phyloP scores from a whole-genome alignment of 2,329 filamentous ascomycete genomes.

The Sphaerostilbella broomeana region DNA sequence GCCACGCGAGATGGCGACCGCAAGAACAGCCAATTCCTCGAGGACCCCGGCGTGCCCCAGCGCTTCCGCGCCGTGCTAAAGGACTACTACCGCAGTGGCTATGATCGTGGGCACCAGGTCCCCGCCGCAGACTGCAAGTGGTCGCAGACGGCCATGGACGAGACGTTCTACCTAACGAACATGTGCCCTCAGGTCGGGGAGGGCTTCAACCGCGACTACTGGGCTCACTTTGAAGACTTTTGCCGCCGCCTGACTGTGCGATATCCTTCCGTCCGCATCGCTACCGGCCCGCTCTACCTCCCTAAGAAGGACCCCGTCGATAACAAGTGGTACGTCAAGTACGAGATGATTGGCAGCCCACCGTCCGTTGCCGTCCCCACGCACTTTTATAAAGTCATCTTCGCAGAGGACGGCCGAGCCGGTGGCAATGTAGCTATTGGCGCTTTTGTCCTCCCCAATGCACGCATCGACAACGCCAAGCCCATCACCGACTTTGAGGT shows the following conservation, averaged over 20 bases:
- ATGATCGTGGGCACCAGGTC: constrained; percentile 94
- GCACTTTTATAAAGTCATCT: constrained; percentile 99
- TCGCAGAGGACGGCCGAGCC: constrained; percentile 71
- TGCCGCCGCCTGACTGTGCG: constrained; percentile 72
- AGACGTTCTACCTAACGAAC: constrained; percentile 87
- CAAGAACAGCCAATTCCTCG: constrained; percentile 73
- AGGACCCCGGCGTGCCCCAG: constrained; percentile 72
- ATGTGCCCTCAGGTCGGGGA: constrained; percentile 99
- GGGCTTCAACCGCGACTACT: constrained; percentile 98
- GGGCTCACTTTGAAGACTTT: constrained; percentile 98
- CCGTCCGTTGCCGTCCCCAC: constrained; percentile 94
- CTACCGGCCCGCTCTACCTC: constrained; percentile 90
- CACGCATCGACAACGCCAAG: constrained; percentile 78
- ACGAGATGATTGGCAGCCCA: constrained; percentile 91
- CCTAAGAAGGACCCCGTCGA: constrained; percentile 74
- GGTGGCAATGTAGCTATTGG: constrained; percentile 77
- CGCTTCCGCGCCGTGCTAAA: constrained; percentile 85
- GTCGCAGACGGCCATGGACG: constrained; percentile 90
- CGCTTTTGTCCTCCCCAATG: constrained; percentile 93
- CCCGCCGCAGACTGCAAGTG: constrained; percentile 95
- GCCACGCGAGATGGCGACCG: constrained; percentile 70
- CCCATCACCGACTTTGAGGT: constrained; percentile 90
- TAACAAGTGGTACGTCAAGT: constrained; percentile 90
- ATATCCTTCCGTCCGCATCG: constrained; percentile 84
- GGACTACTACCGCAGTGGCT: constrained; percentile 93